Evolutionary conservation across 2,329 filamentous ascomycete genomes (phyloP).

Genomic region (Stylonectria norvegica): DNA sequence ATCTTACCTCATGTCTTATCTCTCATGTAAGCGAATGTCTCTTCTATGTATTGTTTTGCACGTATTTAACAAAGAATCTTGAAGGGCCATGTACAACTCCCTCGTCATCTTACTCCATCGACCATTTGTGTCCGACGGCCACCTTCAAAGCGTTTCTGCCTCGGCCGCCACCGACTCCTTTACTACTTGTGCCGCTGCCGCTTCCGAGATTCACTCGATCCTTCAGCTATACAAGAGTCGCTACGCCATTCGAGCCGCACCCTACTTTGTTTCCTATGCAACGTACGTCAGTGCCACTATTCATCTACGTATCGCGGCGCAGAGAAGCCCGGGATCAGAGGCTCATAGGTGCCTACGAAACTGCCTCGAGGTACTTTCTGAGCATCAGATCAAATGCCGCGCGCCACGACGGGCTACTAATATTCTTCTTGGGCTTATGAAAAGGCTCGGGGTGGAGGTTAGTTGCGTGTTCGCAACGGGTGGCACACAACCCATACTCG

Average conservation of each 20-base stretch:
- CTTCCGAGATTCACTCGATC: slow-evolving; percentile 40
- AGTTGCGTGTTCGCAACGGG: not conserved
- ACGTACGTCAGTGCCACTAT: slow-evolving; percentile 52
- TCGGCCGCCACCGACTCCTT: slow-evolving; percentile 40
- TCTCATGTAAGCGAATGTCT: slow-evolving; percentile 1
- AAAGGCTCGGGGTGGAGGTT: not conserved
- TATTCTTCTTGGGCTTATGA: slow-evolving; percentile 10
- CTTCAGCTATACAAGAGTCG: slow-evolving; percentile 39
- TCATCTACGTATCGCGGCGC: slow-evolving; percentile 47
- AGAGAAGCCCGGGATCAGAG: slow-evolving; percentile 35
- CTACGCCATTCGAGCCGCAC: slow-evolving; percentile 42
- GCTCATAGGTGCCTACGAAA: slow-evolving; percentile 37
- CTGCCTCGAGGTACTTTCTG: slow-evolving; percentile 42
- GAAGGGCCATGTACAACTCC: slow-evolving; percentile 43
- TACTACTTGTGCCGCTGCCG: slow-evolving; percentile 41
- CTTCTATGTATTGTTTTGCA: not conserved
- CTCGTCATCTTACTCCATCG: slow-evolving; percentile 49
- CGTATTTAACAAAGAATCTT: too few species aligned
- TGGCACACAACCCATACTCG: not conserved
- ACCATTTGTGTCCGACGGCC: slow-evolving; percentile 47
- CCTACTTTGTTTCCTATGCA: slow-evolving; percentile 51
- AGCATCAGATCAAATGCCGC: slow-evolving; percentile 39
- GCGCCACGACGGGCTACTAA: slow-evolving; percentile 8
- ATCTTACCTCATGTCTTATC: slow-evolving; percentile 13
- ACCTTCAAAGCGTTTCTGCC: slow-evolving; percentile 39